Conservation (phyloP, 352 stramenopile genomes). For the Pseudoperonospora humuli region DNA sequence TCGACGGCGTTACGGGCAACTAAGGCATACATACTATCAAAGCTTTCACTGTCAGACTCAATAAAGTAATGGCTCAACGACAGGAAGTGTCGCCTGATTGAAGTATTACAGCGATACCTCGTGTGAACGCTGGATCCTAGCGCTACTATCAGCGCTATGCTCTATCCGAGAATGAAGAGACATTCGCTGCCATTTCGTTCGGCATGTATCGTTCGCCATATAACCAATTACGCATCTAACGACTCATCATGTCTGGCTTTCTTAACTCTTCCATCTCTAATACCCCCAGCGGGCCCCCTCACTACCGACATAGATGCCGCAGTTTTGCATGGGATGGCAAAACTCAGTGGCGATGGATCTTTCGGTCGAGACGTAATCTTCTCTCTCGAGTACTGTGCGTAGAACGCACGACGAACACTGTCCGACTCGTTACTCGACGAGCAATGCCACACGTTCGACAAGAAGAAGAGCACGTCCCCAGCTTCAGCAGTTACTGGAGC, state of each 20-base stretch:
- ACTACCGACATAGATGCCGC: background rate
- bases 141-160: no score
- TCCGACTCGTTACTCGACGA: conserved; percentile 52
- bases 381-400: conserved; percentile 54
- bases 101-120: no score
- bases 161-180: no score
- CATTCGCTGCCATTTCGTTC: no score
- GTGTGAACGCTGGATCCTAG: no score
- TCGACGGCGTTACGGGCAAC: no score
- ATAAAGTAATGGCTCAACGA: no score
- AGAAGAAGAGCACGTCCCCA: conserved; percentile 55
- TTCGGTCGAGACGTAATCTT: conserved; percentile 38
- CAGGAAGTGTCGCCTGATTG: no score
- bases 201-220: no score
- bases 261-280: background rate
- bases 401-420: conserved; percentile 44
- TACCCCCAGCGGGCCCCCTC: background rate
- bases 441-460: conserved; percentile 66
- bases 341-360: conserved; percentile 43
- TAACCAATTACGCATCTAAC: no score
- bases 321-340: conserved; percentile 46
- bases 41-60: no score
- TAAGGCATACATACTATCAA: no score
- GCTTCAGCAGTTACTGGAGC: conserved; percentile 24
- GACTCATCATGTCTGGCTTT: background rate